Base-by-base conservation (phyloP, 306 rosid genomes). In the Quillaja saponaria region DNA sequence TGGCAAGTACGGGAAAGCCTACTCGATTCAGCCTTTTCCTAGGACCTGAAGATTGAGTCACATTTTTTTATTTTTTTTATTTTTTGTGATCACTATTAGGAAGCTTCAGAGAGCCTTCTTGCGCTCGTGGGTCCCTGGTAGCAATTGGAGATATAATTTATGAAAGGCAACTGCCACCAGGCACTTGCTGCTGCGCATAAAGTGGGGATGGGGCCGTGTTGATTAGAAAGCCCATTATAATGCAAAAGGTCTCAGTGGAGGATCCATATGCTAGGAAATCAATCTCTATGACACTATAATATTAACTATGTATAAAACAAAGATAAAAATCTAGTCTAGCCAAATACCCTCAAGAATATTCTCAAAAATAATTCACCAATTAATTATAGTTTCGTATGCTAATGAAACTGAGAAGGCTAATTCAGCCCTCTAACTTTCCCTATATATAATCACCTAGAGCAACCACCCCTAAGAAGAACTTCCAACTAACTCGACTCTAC, bases 201-300 rank as follows among this genome's bases (percentile, higher is more conserved):
- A 55, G 87, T 73, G 85, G 75, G 77, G 59, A 20, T 53, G 85
- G 78, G 28, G 72, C 84, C 81, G 72, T 59, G 34, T 66, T 58
- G 83, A 79, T 71, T 58, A 34, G 72, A 77, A 71, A 69, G 55
- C 67, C 86, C 80, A 80, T 81, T 71, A 64, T 61, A 50, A 10
- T 38, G 61, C 35, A 56, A 65, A 69, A 54, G 47, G 38, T 21
- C 44, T 66, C 0, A 76, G 88, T 90, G 84, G 90, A 83, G 71
- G 25, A 79, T 79, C 85, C 84, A 81, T 61, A 35, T 66, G 59
- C 39, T 63, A 41, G n/a, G 16, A 69, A 59, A 71, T 68, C 50
- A 63, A 70, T 77, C 76, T 65, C 55, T 44, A 52, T 9, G 8
- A 56, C 69, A 67, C n/a, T n/a, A n/a, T n/a, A n/a, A 25, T 25